phyloP scores from a whole-genome alignment of 345 rosid genomes.

The Syzygium aromaticum region DNA sequence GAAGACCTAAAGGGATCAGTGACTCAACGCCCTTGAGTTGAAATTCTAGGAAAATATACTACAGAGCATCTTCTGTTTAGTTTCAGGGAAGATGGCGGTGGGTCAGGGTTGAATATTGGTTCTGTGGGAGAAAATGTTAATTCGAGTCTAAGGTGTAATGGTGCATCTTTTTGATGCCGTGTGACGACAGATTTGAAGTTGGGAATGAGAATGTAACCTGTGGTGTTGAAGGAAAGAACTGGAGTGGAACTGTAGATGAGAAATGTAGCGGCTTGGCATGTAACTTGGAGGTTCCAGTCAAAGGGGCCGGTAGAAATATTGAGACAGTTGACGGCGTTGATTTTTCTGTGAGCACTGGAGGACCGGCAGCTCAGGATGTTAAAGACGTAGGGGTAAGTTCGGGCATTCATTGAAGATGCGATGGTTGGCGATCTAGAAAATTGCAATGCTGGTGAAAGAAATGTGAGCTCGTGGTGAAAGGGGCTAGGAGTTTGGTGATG shows the following conservation, averaged over 20 bases:
- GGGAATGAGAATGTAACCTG: not conserved
- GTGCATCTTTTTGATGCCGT: conserved; percentile 3
- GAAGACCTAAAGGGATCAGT: not conserved
- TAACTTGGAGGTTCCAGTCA: not conserved
- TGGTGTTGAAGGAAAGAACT: not conserved
- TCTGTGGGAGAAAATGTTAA: conserved; percentile 5
- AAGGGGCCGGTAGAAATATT: not conserved
- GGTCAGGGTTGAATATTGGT: conserved; percentile 7
- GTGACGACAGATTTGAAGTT: not conserved
- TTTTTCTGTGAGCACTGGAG: not conserved
- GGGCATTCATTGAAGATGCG: not conserved
- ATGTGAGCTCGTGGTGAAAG: not conserved
- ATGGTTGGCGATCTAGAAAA: not conserved
- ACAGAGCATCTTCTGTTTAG: not conserved
- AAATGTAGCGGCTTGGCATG: not conserved
- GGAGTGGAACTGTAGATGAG: not conserved
- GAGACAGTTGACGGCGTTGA: not conserved
- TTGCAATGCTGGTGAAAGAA: not conserved
- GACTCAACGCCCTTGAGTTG: conserved; percentile 19
- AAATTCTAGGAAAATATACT: conserved; percentile 26
- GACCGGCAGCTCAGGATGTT: not conserved
- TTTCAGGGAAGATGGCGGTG: not conserved
- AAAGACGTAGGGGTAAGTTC: not conserved
- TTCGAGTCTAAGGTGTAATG: conserved; percentile 4
- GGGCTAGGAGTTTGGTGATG: conserved; percentile 1